Percentiles rank a stretch among this genome's conserved stretches.
phyloP scores from a whole-genome alignment of 257 asterid genomes.

The Gentiana straminea region DNA sequence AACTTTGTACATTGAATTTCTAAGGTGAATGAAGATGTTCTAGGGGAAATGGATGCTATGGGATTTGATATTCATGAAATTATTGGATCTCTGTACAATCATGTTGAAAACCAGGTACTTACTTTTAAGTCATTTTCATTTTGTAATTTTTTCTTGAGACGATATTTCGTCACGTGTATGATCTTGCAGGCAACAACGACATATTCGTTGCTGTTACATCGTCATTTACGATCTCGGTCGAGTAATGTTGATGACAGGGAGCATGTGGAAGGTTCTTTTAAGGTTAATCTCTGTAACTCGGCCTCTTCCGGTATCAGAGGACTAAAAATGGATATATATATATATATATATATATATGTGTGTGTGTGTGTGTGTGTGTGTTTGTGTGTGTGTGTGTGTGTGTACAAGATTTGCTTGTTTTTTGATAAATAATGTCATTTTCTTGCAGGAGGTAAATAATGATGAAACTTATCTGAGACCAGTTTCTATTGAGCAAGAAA shows the following conservation, averaged over 20 bases:
- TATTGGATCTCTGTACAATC: slow-evolving; percentile 30
- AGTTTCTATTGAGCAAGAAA: slow-evolving; percentile 34
- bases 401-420: neutral
- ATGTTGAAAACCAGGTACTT: slow-evolving; percentile 39
- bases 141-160: neutral
- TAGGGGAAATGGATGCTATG: slow-evolving; percentile 27
- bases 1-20: neutral
- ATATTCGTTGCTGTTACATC: slow-evolving; percentile 42
- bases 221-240: slow-evolving; percentile 46
- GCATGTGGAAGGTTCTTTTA: slow-evolving; percentile 34
- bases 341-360: neutral
- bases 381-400: too few relatives aligned
- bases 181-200: slow-evolving; percentile 42
- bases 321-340: too few relatives aligned
- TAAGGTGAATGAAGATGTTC: slow-evolving; percentile 33
- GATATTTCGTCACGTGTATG: neutral
- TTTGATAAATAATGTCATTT: neutral
- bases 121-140: neutral
- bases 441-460: slow-evolving; percentile 7
- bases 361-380: too few relatives aligned
- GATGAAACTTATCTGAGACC: slow-evolving; percentile 15
- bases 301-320: neutral
- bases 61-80: slow-evolving; percentile 36
- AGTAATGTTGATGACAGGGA: slow-evolving; percentile 49
- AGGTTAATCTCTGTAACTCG: neutral